These are phyloP conservation scores for Millerozyma miso DNA, from an alignment of 805 yeast species.

Conservation along the genomic window DNA sequence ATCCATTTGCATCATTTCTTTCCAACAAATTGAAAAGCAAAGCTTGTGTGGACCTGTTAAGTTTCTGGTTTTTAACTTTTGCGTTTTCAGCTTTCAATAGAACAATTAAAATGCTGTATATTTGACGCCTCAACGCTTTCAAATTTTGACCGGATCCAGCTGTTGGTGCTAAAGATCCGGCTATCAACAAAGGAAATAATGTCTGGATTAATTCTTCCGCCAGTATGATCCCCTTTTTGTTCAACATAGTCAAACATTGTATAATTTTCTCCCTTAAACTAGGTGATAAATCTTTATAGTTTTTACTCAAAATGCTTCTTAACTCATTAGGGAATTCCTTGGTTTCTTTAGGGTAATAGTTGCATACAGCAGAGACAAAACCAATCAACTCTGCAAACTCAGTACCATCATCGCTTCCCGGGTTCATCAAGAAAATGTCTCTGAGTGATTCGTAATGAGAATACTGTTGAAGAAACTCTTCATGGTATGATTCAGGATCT, in stretches of 20 bases:
- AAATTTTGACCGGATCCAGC: constrained; percentile 58
- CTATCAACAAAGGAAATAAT: constrained; percentile 76
- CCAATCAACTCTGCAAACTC: constrained; percentile 81
- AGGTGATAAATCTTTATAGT: constrained; percentile 79
- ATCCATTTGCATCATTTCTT: constrained; percentile 70
- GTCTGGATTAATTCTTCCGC: constrained; percentile 83
- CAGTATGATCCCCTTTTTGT: constrained; percentile 75
- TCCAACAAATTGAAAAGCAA: constrained; percentile 82
- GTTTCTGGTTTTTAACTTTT: constrained; percentile 84
- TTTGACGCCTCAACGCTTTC: constrained; percentile 75
- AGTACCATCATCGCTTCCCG: constrained; percentile 53
- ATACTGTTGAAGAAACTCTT: constrained; percentile 89
- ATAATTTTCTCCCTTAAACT: constrained; percentile 88
- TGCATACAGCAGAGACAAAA: constrained; percentile 87
- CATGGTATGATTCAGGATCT: constrained; percentile 91
- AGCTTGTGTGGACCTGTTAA: constrained; percentile 89
- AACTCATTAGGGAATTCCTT: constrained; percentile 79
- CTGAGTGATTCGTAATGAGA: constrained; percentile 88
- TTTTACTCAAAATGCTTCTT: constrained; percentile 59
- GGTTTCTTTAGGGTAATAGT: constrained; percentile 87
- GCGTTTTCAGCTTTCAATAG: constrained; percentile 78
- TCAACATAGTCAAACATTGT: constrained; percentile 81
- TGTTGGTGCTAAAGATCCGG: constrained; percentile 49
- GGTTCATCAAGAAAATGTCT: constrained; percentile 79
- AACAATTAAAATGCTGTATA: constrained; percentile 74